phyloP scores from a whole-genome alignment of 306 rosid species.

The Cicer pinnatifidum region DNA sequence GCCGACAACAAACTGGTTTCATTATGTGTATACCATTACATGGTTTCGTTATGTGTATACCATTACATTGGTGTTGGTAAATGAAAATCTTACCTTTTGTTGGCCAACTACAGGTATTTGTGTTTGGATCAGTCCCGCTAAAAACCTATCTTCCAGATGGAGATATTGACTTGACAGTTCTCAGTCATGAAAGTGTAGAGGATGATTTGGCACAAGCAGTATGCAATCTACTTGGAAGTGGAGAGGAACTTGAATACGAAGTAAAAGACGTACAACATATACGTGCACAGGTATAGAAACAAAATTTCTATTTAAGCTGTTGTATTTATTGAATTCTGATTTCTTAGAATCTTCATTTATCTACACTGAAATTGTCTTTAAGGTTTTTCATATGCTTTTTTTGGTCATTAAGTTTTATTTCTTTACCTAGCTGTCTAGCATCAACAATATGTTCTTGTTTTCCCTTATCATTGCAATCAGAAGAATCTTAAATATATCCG shows the following conservation, averaged over 20 bases:
- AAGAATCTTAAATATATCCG: slow-evolving; percentile 15
- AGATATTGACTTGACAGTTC: slow-evolving; percentile 70
- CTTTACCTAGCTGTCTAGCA: neutral
- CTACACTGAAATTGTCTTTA: slow-evolving; percentile 18
- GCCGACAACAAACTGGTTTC: slow-evolving; percentile 12
- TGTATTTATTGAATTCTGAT: slow-evolving; percentile 16
- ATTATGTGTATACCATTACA: slow-evolving; percentile 25
- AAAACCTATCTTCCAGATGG: slow-evolving; percentile 86
- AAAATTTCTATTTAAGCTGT: slow-evolving; percentile 24
- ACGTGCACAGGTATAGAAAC: slow-evolving; percentile 60
- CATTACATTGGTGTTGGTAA: slow-evolving; percentile 5
- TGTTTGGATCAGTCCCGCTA: slow-evolving; percentile 75
- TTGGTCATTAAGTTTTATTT: slow-evolving; percentile 11
- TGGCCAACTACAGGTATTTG: slow-evolving; percentile 58
- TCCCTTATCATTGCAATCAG: neutral
- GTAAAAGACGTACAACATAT: slow-evolving; percentile 57
- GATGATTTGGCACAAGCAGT: slow-evolving; percentile 57
- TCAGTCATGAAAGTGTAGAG: slow-evolving; percentile 51
- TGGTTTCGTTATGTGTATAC: slow-evolving; percentile 33
- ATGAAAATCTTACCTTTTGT: slow-evolving; percentile 35
- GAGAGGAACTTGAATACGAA: slow-evolving; percentile 42
- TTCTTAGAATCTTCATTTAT: slow-evolving; percentile 25
- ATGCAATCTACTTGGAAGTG: slow-evolving; percentile 48
- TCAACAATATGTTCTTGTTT: slow-evolving; percentile 1
- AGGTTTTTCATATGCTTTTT: neutral